Evolutionary conservation across 169 alveolate species (phyloP).

Genomic region (Plasmodium sp.): DNA sequence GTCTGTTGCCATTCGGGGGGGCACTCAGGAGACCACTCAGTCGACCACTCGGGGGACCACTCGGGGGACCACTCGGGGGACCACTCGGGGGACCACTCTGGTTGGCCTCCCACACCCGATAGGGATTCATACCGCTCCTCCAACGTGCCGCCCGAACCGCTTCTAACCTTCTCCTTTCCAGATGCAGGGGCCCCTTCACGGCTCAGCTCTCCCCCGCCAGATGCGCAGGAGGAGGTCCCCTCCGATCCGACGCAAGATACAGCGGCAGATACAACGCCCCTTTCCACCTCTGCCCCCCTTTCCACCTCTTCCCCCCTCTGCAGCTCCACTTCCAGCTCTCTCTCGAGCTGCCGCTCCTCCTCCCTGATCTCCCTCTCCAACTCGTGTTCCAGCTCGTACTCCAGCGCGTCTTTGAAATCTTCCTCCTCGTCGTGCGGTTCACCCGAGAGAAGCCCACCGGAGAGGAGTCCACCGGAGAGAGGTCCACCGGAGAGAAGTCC

Average conservation of each 20-base stretch:
- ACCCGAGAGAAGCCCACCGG: background rate
- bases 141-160: background rate
- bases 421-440: background rate
- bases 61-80: background rate
- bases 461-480: no score
- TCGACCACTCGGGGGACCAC: background rate
- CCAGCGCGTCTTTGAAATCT: background rate
- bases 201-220: background rate
- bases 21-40: background rate
- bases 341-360: constrained; percentile 18
- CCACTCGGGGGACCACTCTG: background rate
- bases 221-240: background rate
- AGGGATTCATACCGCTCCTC: background rate
- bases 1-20: background rate
- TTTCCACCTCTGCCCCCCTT: background rate
- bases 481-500: no score
- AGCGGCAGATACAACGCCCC: background rate
- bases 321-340: constrained; percentile 4
- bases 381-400: constrained; percentile 15
- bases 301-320: background rate
- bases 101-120: background rate
- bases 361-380: constrained; percentile 9
- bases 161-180: background rate
- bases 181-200: background rate
- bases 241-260: background rate